Percentiles rank a stretch among this genome's conserved stretches.
Conservation (phyloP, 345 rosid genomes). For the Lepidium sativum region DNA sequence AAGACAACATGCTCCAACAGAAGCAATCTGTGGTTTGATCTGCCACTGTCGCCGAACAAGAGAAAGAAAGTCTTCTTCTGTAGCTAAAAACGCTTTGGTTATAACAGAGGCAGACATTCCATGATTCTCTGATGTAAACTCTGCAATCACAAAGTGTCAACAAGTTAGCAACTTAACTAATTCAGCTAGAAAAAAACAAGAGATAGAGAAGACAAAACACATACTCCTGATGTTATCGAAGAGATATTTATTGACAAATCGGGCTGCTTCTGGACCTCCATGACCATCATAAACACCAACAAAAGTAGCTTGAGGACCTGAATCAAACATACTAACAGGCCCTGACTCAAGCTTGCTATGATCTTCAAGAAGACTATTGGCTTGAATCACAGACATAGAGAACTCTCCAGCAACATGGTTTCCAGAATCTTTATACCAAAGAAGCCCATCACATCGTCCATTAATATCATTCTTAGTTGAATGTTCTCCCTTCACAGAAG, state of each 20-base stretch:
- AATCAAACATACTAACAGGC: constrained; percentile 25
- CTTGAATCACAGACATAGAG: constrained; percentile 35
- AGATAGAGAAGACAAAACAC: background rate
- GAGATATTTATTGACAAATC: constrained; percentile 25
- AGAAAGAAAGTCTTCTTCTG: constrained; percentile 29
- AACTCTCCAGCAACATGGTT: constrained; percentile 31
- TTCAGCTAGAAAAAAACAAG: background rate
- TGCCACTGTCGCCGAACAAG: constrained; percentile 33
- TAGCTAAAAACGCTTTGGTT: constrained; percentile 30
- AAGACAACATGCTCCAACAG: constrained; percentile 53
- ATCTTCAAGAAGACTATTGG: constrained; percentile 30
- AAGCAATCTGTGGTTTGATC: constrained; percentile 49
- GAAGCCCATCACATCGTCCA: constrained; percentile 30
- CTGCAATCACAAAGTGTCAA: constrained; percentile 54
- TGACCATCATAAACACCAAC: constrained; percentile 34
- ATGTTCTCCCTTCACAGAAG: constrained; percentile 62
- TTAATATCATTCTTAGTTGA: constrained; percentile 46
- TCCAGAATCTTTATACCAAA: constrained; percentile 35
- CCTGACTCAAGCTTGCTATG: constrained; percentile 32
- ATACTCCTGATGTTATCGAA: constrained; percentile 28
- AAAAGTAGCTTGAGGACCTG: constrained; percentile 33
- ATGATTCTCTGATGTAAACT: constrained; percentile 61
- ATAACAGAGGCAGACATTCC: constrained; percentile 76
- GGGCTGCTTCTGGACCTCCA: constrained; percentile 34
- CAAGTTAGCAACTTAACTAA: constrained; percentile 16